These are phyloP conservation scores for Nicotiana knightiana DNA, from an alignment of 257 asterid genomes.

Conservation along the genomic window DNA sequence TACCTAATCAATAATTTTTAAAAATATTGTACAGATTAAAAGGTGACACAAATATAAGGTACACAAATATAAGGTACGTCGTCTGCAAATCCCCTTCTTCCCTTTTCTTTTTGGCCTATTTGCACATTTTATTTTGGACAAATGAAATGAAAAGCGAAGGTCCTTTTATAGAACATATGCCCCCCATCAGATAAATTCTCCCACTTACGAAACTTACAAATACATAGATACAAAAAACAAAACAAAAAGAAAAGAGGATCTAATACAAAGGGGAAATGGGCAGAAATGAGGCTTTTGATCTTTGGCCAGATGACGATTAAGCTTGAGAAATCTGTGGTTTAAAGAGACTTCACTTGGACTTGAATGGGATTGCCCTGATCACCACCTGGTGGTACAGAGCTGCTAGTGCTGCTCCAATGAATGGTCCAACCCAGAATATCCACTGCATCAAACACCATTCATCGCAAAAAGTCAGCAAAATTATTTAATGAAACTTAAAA, in stretches of 20 bases:
- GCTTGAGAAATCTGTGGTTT: neutral
- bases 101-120: neutral
- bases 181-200: neutral
- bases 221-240: no score
- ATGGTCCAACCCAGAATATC: conserved; percentile 41
- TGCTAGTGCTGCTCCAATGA: conserved; percentile 33
- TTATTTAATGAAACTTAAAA: no score
- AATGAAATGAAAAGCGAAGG: neutral
- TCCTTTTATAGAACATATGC: neutral
- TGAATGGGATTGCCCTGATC: conserved; percentile 40
- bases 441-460: conserved; percentile 17
- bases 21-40: no score
- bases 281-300: neutral
- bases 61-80: no score
- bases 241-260: no score
- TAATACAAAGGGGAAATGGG: no score
- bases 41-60: no score
- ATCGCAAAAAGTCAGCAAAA: neutral
- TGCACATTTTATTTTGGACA: neutral
- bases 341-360: conserved; percentile 9
- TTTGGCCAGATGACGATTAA: neutral
- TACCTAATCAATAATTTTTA: no score
- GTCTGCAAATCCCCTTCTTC: no score
- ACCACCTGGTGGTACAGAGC: conserved; percentile 33
- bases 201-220: no score